Base-by-base conservation (phyloP, 192 early-diverging fungal species). In the Podila epigama region DNA sequence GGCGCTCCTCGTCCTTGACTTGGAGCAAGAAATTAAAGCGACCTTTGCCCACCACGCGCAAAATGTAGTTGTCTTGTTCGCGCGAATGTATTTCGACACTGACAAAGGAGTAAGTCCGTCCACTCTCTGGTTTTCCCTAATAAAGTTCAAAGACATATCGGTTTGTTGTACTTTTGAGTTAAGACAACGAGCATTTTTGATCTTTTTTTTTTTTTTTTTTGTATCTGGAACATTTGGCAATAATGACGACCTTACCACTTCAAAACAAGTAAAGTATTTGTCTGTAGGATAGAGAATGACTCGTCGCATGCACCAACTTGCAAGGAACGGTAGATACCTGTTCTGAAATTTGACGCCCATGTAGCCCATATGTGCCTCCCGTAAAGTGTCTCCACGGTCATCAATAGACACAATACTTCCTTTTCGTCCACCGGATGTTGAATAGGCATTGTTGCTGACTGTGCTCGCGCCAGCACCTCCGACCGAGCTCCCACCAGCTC, bases 261-360 rank as follows among this genome's bases (percentile, higher is more conserved):
- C 73, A 80, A 86, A 82, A 50, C 68, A 72, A 15, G 84, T 82
- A 48, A 86, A 83, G 54, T 86, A 83, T 4, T 70, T 69, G 3
- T 77, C 69, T 33, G 67, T 54, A 5, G 84, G 84, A 55, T 78
- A 83, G 2, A 83, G 68, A 29, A 82, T 80, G 9, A 86, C 59
- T 39, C 81, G 78, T 29, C 75, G 58, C 84, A 86, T 86, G 22
- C 83, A 59, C 84, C 84, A 86, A 20, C 67, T 81, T 5, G 84
- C 68, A 3, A 86, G 51, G 51, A 78, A 80, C 8, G 84, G 73
- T n/a, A 80, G 60, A 29, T 81, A 83, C 8, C 84, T 77, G 51
- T 72, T 64, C 40, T 78, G 78, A 18, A 79, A 75, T 28, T 81
- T 79, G 37, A 82, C 53, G 11, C 82, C 75, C 78, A 86, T 81